Conservation (phyloP, 2,329 filamentous ascomycete genomes). For the Fusarium pininemorale region DNA sequence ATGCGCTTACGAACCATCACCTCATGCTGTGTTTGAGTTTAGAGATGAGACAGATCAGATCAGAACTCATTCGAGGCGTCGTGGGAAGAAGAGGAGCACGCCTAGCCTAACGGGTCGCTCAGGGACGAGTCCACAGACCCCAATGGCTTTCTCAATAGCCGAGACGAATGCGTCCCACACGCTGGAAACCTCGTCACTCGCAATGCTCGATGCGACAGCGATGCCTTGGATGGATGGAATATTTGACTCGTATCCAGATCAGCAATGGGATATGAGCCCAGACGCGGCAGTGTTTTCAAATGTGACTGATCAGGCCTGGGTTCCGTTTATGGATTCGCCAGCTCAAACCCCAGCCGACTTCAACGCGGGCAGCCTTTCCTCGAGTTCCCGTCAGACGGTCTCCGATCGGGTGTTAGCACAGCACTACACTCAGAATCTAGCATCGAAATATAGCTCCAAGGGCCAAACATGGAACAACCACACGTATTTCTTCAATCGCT, state of each 20-base stretch:
- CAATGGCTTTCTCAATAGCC: accelerated
- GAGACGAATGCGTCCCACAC: background rate
- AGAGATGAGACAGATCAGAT: background rate
- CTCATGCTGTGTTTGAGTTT: background rate
- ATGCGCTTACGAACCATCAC: background rate
- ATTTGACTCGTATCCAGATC: background rate
- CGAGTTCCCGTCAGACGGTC: background rate
- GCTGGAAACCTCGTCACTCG: background rate
- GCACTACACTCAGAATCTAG: background rate
- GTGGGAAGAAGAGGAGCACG: accelerated
- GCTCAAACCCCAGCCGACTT: background rate
- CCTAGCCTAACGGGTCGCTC: accelerated
- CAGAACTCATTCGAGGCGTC: background rate
- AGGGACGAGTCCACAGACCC: background rate
- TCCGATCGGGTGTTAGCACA: background rate
- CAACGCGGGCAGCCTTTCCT: background rate
- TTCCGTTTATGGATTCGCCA: too few relatives aligned
- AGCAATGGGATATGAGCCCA: background rate
- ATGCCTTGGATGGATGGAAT: background rate
- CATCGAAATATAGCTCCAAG: background rate
- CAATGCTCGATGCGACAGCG: background rate
- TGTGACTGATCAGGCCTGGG: background rate
- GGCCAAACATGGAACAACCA: background rate
- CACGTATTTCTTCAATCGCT: background rate
- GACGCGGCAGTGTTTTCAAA: background rate